Conservation (phyloP, 2,329 filamentous ascomycete species). For the Cytospora piceicola region DNA sequence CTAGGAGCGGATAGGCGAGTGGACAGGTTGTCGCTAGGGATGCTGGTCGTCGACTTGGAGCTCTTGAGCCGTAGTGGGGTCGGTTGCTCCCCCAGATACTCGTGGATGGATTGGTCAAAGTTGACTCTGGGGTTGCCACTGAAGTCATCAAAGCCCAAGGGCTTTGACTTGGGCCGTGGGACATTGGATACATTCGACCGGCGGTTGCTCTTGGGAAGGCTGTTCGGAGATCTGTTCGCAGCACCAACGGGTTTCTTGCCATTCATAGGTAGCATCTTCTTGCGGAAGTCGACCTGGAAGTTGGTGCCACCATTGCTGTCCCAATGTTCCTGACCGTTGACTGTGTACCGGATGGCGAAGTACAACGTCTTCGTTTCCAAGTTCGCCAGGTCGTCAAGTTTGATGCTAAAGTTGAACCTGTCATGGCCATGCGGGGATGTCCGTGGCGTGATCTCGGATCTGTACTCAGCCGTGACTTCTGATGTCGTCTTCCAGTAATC, state of each 20-base stretch:
- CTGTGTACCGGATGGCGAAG: conserved; percentile 86
- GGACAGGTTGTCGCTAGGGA: conserved; percentile 65
- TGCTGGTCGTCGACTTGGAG: conserved; percentile 63
- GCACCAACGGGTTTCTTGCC: conserved; percentile 60
- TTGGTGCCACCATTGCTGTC: conserved; percentile 89
- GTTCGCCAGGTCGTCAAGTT: conserved; percentile 86
- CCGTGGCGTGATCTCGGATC: conserved; percentile 73
- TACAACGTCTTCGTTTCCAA: conserved; percentile 91
- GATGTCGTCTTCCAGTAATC: conserved; percentile 99
- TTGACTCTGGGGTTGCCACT: conserved; percentile 61
- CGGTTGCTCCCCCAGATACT: conserved; percentile 66
- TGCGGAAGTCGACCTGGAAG: conserved; percentile 92
- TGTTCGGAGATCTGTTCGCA: conserved; percentile 53
- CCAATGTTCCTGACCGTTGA: conserved; percentile 87
- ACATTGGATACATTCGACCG: conserved; percentile 46
- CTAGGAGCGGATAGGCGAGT: conserved; percentile 58
- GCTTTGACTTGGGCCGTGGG: conserved; percentile 59
- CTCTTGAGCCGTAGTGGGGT: conserved; percentile 70
- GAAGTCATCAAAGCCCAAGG: conserved; percentile 72
- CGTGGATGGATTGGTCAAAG: conserved; percentile 63
- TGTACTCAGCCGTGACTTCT: conserved; percentile 88
- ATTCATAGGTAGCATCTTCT: conserved; percentile 69
- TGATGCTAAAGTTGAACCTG: conserved; percentile 92
- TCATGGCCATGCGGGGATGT: conserved; percentile 71
- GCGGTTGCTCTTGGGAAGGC: conserved; percentile 70